These are phyloP conservation scores for Malassezia yamatoensis DNA, from an alignment of 1,284 basidiomycete species.

Conservation along the genomic window DNA sequence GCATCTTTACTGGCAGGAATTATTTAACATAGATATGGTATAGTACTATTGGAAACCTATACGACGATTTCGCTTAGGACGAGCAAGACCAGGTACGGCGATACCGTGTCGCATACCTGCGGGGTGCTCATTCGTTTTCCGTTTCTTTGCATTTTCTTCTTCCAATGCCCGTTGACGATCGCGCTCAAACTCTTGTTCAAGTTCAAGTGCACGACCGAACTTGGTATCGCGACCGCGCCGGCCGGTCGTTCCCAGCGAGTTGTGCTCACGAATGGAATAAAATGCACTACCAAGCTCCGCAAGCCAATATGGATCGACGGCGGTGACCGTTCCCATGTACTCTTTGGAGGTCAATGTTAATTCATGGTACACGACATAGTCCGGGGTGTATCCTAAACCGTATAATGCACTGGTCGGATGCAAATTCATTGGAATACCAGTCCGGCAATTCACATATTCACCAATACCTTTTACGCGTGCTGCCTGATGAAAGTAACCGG, in stretches of 20 bases:
- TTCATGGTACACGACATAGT: constrained; percentile 94
- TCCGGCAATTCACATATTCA: constrained; percentile 93
- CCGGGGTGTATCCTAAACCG: constrained; percentile 83
- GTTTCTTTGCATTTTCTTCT: constrained; percentile 11
- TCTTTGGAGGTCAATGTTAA: constrained; percentile 41
- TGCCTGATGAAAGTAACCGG: constrained; percentile 98
- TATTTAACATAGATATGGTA: not conserved
- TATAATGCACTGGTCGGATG: constrained; percentile 95
- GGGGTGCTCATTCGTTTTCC: constrained; percentile 1
- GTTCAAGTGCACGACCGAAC: constrained; percentile 75
- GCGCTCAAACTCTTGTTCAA: constrained; percentile 54
- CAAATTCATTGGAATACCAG: constrained; percentile 71
- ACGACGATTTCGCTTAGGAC: constrained; percentile 4
- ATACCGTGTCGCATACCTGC: constrained; percentile 5
- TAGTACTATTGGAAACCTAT: not conserved
- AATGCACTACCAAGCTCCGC: constrained; percentile 60
- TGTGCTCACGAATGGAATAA: constrained; percentile 77
- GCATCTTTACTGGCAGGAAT: too few relatives aligned
- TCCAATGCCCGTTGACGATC: constrained; percentile 20
- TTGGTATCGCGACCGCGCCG: constrained; percentile 61
- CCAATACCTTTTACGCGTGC: constrained; percentile 96
- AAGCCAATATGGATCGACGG: constrained; percentile 47
- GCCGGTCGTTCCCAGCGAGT: constrained; percentile 58
- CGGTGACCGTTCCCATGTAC: constrained; percentile 43
- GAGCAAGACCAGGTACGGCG: constrained; percentile 12